phyloP scores from a whole-genome alignment of 768 basidiomycete genomes.

The Rhizopogon vinicolor region DNA sequence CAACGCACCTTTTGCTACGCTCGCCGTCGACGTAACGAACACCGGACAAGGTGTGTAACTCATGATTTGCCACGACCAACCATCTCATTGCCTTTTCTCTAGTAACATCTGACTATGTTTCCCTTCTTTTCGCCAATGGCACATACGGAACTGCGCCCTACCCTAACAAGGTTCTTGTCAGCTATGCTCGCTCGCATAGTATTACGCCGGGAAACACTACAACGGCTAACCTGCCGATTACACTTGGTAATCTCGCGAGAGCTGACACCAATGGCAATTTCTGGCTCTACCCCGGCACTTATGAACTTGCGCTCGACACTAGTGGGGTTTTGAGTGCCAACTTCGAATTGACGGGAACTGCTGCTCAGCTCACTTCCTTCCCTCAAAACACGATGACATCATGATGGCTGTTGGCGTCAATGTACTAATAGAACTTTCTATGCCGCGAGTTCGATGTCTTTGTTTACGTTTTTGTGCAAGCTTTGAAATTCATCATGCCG shows the following conservation, averaged over 20 bases:
- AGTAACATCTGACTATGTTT: constrained; percentile 49
- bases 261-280: constrained; percentile 42
- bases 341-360: constrained; percentile 40
- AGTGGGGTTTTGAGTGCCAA: constrained; percentile 31
- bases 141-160: constrained; percentile 44
- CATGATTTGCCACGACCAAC: background rate
- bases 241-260: constrained; percentile 45
- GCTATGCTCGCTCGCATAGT: constrained; percentile 40
- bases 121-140: constrained; percentile 47
- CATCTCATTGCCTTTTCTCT: background rate
- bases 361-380: constrained; percentile 36
- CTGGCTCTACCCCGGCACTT: constrained; percentile 42
- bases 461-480: background rate
- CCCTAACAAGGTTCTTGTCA: constrained; percentile 48
- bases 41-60: constrained; percentile 28
- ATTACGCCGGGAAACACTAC: constrained; percentile 24
- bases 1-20: constrained; percentile 43
- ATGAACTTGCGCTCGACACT: constrained; percentile 38
- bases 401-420: background rate
- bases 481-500: background rate
- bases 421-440: background rate
- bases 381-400: constrained; percentile 25
- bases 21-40: constrained; percentile 45
- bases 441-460: too few species aligned
- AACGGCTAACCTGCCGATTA: constrained; percentile 35